Base-by-base conservation (phyloP, 495 filamentous ascomycete genomes). In the Penicillium mononematosum region DNA sequence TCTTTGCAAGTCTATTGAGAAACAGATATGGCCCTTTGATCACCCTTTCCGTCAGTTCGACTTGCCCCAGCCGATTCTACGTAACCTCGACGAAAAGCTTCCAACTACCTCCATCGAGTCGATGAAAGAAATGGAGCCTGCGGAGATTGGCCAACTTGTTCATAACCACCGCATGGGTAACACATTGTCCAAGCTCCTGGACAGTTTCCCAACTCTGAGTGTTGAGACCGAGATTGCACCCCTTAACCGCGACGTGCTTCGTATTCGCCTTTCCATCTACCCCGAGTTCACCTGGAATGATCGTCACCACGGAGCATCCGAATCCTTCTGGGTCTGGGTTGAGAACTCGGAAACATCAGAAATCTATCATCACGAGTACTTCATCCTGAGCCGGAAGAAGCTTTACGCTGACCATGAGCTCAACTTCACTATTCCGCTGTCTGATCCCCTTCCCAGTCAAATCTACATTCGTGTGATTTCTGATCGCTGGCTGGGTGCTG, bases 251-350 rank as follows among this genome's bases (percentile, higher is more conserved):
- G 91, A 99, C 66, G 92, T 99, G 17, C 77, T 99, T 48, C 82
- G 92, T 24, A 88, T 99, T 58, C 87, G 88, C 53, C 83, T 99
- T 0, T 90, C 74, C 48, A 78, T 99, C 32, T 91, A 85, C 4
- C 89, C 95, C 0, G 92, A 98, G 24, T 99, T 98, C 70, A 81
- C 77, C 12, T 99, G 94, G 94, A 96, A 96, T 59, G 95, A 99
- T 59, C 85, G 85, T n/a, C 82, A 96, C 48, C 90, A 99, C 70
- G 95, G 95, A 3, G 87, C 84, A 5, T 96, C 93, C 2, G 94
- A 99, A 66, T 92, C 91, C 19, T 99, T 94, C 73, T 98, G 92
- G 85, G 87, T 98, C 47, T 98, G 95, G 95, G 93, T 98, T 16
- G 94, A 99, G 72, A 96, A 98, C 66, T 97, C 93, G 0, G 95